Evolutionary conservation across 352 stramenopile genomes (phyloP), one percentile per base, ranked within the genome.

Genomic region (Globisporangium radiosum): DNA sequence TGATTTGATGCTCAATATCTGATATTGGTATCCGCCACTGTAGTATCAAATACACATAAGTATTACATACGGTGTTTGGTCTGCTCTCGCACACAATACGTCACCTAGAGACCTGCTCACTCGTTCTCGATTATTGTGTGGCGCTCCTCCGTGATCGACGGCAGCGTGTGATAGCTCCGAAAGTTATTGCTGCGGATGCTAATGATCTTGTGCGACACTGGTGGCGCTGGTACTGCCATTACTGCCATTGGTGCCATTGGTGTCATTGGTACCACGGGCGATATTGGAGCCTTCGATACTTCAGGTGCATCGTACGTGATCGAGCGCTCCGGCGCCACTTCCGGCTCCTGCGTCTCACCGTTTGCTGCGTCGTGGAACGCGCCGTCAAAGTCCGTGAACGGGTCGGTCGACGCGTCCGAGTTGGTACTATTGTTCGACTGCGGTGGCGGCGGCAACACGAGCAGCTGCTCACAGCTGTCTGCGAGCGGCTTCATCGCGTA

Each of bases 111-210:
- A 56, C 13, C 10, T 37, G 33, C 7, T 55, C 47, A 57, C 14
- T 62, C 57, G 19, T 59, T 53, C 15, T 66, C 15, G 62, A 62
- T 17, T 68, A 57, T 52, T 7, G 57, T 38, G 5, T 54, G 38
- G 38, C 45, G 59, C 52, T 64, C 59, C 51, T 81, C 73, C 59
- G 75, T 65, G 52, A 81, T 81, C 44, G 73, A 72, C 38, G 66
- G 63, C n/a, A 81, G 58, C 43, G 65, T 63, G 14, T 57, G 61
- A 25, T 36, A 63, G n/a, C 66, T 68, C 19, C 62, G 60, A 19
- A 78, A 60, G 56, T 70, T 74, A 15, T 62, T 65, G 59, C 75
- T 85, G 44, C 77, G 77, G 56, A 87, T 70, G 56, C 60, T 87
- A 25, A 87, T 78, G 49, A 87, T 37, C 36, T 87, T 87, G 19